Evolutionary conservation across 2,329 filamentous ascomycete genomes (phyloP), one percentile per base, ranked within the genome.

Genomic region (Cladosporium sp.): DNA sequence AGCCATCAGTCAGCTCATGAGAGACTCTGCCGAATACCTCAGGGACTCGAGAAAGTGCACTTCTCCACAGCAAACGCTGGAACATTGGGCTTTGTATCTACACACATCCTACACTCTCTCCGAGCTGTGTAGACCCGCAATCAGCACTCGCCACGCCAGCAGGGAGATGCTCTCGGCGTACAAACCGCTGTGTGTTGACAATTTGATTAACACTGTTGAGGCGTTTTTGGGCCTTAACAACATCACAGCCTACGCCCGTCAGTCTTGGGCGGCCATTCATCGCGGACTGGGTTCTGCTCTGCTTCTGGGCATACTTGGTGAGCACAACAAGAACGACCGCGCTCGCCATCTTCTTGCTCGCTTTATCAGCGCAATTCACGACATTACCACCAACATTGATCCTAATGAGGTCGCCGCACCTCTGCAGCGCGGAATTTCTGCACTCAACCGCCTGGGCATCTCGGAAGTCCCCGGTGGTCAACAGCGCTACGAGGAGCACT

Each of bases 91-190:
- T 0, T 73, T 88, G 5, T 87, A 87, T 70, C 76, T 89, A 4
- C 86, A 89, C 72, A 84, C 84, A 23, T 87, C 85, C 8, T 89
- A 88, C 73, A 83, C 87, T 66, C 83, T 83, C 26, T 88, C 86
- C 5, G 86, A 88, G 75, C 82, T 88, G 35, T 88, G 85, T 72
- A 82, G 86, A 35, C 85, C 86, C 37, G 84, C 86, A 28, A 81
- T 89, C 71, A 87, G 85, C 70, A 80, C 83, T 11, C 78, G 79
- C 52, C 33, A 56, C 50, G 79, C 78, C 10, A 80, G 82, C 46
- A 74, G 75, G 18, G 81, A 82, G 52, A 74, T 81, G 49, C 78
- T 74, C 68, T 80, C 75, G 71, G 82, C 75, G 12, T 80, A 88
- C 72, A 82, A 83, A 52, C 80, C 81, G 62, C 50, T 66, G 16